Evolutionary conservation across 1,284 basidiomycete species (phyloP).

Genomic region (Ganoderma lingzhi): DNA sequence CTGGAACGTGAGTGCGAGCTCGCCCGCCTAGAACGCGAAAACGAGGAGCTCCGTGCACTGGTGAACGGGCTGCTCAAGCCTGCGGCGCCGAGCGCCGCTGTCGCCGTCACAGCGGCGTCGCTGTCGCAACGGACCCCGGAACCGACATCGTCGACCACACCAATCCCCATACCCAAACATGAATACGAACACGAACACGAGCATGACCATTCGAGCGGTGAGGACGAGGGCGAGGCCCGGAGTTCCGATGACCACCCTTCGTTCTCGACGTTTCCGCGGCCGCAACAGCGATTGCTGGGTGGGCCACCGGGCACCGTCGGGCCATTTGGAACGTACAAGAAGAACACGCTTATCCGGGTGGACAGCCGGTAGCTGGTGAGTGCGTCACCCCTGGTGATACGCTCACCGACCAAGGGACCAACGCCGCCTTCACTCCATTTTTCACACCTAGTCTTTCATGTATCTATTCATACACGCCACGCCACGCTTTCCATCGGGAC

Average conservation of each 20-base stretch:
- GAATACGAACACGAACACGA: not conserved
- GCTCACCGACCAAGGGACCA: not conserved
- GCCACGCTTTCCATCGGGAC: not conserved
- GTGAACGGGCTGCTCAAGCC: conserved; percentile 48
- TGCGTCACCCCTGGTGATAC: not conserved
- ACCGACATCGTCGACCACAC: conserved; percentile 9
- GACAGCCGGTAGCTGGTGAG: conserved; percentile 19
- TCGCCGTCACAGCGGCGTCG: not conserved
- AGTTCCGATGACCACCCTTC: conserved; percentile 27
- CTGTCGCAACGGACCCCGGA: conserved; percentile 2
- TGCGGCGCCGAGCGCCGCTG: conserved; percentile 2
- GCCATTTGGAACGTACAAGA: conserved; percentile 54
- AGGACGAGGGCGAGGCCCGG: conserved; percentile 14
- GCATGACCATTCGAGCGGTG: conserved; percentile 6
- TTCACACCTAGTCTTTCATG: not conserved
- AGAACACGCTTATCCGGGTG: conserved; percentile 20
- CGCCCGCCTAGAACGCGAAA: conserved; percentile 85
- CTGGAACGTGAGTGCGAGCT: conserved; percentile 90
- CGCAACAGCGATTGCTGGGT: conserved; percentile 43
- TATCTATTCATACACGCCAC: not conserved
- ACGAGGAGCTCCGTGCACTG: conserved; percentile 79
- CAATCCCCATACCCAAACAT: conserved; percentile 15
- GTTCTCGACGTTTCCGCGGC: conserved; percentile 22
- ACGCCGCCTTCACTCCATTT: not conserved
- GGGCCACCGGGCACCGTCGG: conserved; percentile 54